Base-by-base conservation (phyloP, 1,284 basidiomycete species). In the Malassezia cuniculi region DNA sequence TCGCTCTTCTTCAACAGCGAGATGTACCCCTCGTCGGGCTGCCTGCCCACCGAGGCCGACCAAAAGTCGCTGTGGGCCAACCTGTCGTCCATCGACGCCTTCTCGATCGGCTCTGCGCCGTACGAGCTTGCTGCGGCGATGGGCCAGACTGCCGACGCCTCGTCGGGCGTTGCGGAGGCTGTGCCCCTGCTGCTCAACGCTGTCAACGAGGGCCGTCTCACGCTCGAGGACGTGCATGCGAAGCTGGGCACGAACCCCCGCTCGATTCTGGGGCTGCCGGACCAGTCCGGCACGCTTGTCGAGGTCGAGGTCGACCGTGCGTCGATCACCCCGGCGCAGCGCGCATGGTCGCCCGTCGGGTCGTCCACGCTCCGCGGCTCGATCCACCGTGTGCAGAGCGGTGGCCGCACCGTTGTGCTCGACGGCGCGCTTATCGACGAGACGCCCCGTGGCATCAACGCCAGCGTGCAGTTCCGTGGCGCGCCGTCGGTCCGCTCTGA, bases 181-280 rank as follows among this genome's bases (percentile, higher is more conserved):
- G 74, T 95, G 14, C 85, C 83, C 16, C 74, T 99, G 6, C 71
- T 97, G 20, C 75, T 99, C 39, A 81, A 80, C 7, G 89, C 90
- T 3, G 85, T 94, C 20, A 73, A 76, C 7, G 76, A 83, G 14
- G 80, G 82, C 25, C 78, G 78, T 22, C 72, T 97, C 24, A 82
- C 81, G 0, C 73, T 95, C 39, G 78, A 85, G 27, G 84, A 85
- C 65, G 80, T 99, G 53, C 76, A 78, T 15, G 61, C 73, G 14
- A 79, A 86, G 41, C 69, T 95, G 25, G 79, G 85, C 68, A 86
- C 90, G 60, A 94, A 93, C 69, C 90, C 90, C 5, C 76, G 84
- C 36, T 75, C 78, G 36, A 94, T 99, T 66, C 95, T 97, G 60
- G 80, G 81, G 31, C 74, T 97, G 10, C 79, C 84, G 2, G 84